A percentile compares a stretch with the other conserved stretches of the same genome.
These are phyloP conservation scores for Elsinoe australis DNA, from an alignment of 2,329 filamentous ascomycete genomes.

Conservation along the genomic window DNA sequence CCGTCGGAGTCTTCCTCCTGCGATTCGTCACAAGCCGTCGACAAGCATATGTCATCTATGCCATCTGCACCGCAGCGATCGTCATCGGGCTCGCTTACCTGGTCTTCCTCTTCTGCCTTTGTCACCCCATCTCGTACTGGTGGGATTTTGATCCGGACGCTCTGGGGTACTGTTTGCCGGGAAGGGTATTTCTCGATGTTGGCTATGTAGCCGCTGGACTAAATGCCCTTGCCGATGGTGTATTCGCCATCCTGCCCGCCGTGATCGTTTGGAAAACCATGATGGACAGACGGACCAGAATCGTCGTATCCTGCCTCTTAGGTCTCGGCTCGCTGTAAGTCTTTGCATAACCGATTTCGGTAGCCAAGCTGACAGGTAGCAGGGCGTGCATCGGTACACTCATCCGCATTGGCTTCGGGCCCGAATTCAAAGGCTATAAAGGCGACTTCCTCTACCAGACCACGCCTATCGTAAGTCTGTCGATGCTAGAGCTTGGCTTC, in stretches of 20 bases:
- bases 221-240: constrained; percentile 37
- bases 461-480: constrained; percentile 26
- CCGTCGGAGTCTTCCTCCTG: constrained; percentile 48
- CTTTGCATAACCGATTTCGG: not conserved
- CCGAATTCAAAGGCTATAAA: constrained; percentile 14
- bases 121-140: constrained; percentile 45
- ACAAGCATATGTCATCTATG: constrained; percentile 42
- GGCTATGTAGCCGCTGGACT: constrained; percentile 28
- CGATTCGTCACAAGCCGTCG: constrained; percentile 41
- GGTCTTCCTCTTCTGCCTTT: constrained; percentile 47
- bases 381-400: constrained; percentile 12
- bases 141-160: constrained; percentile 40
- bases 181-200: constrained; percentile 41
- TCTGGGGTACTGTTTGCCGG: constrained; percentile 37
- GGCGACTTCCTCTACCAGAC: constrained; percentile 24
- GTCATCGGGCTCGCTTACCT: constrained; percentile 43
- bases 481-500: constrained; percentile 28
- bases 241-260: constrained; percentile 36
- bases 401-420: not conserved
- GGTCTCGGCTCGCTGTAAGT: constrained; percentile 32
- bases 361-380: not conserved
- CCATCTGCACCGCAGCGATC: constrained; percentile 38
- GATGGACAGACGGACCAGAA: constrained; percentile 34
- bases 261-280: constrained; percentile 37
- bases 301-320: constrained; percentile 34